Base-by-base conservation (phyloP, 2,329 filamentous ascomycete genomes). In the Cylindrodendrum hubeiense region DNA sequence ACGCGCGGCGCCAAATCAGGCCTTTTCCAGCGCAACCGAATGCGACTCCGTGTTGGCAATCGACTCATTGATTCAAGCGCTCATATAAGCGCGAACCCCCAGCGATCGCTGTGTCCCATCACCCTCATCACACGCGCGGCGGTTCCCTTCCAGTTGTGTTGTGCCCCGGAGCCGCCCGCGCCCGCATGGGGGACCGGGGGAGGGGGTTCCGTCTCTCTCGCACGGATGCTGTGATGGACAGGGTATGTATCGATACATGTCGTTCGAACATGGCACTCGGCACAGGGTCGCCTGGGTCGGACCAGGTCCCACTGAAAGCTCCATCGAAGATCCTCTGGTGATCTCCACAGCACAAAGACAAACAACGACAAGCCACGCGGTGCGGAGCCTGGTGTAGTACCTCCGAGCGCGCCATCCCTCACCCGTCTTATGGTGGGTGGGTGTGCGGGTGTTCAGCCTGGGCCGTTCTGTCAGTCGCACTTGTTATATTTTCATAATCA, bases 261-360 rank as follows among this genome's bases (percentile, higher is more conserved):
- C 47, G 41, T 52, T 58, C 54, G 60, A 65, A 60, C 67, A 47
- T 24, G 49, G 13, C 21, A 54, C 54, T 47, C 58, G 47, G 57
- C 60, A 65, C 56, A 17, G 22, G 22, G 24, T 39, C 22, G 22
- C n/a, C 65, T 70, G 63, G 63, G 63, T 63, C 52, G 51, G 55
- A 54, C 63, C 55, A 68, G 56, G 22, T 54, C 47, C 71, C 71
- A 69, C 71, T 37, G 21, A 21, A 13, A 54, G 57, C 63, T 63
- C 66, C 66, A 66, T 69, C 61, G 60, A 69, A 58, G 60, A 64
- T 67, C 67, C 66, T 72, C 68, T 59, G 44, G 44, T 66, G 28
- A 64, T 60, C 60, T 46, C 60, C 64, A 60, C 64, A 52, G 60
- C 60, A 52, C 52, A 60, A 50, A n/a, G 15, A n/a, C 37, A 39